These are phyloP conservation scores for Coemansia sp. DNA, from an alignment of 192 early-diverging fungal species.

Conservation along the genomic window DNA sequence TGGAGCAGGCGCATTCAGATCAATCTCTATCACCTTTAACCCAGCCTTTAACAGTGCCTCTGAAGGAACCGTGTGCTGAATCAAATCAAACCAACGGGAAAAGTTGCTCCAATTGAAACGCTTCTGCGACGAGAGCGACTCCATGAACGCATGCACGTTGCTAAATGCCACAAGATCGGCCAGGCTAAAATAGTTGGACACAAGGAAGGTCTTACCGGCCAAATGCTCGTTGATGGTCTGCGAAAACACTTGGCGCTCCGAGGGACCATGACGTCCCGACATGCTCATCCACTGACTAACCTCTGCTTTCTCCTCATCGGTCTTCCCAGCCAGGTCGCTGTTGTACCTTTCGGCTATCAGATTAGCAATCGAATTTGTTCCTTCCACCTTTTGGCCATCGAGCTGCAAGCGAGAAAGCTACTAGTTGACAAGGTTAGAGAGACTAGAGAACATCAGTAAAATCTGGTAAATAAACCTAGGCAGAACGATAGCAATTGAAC, in stretches of 20 bases:
- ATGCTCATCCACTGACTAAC: slow-evolving; percentile 58
- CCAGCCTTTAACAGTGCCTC: slow-evolving; percentile 49
- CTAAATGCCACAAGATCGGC: slow-evolving; percentile 70
- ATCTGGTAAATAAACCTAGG: not conserved
- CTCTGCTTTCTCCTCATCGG: slow-evolving; percentile 42
- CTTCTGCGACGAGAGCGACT: slow-evolving; percentile 57
- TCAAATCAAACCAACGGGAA: slow-evolving; percentile 77
- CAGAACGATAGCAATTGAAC: not conserved
- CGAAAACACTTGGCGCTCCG: slow-evolving; percentile 49
- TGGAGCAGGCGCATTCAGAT: slow-evolving; percentile 54
- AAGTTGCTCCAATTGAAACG: slow-evolving; percentile 63
- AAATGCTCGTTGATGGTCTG: slow-evolving; percentile 65
- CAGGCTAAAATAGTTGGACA: slow-evolving; percentile 62
- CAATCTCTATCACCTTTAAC: slow-evolving; percentile 55
- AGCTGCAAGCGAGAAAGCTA: slow-evolving; percentile 43
- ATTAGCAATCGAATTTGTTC: slow-evolving; percentile 48
- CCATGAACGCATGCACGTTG: slow-evolving; percentile 62
- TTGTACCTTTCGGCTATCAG: slow-evolving; percentile 45
- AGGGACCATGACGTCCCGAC: slow-evolving; percentile 45
- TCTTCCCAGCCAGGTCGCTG: slow-evolving; percentile 37
- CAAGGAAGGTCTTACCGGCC: slow-evolving; percentile 65
- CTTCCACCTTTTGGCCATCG: slow-evolving; percentile 40
- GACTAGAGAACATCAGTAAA: not conserved
- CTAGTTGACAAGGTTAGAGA: not conserved
- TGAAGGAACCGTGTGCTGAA: slow-evolving; percentile 65